Base-by-base conservation (phyloP, 345 rosid genomes). In the Hypericum perforatum region DNA sequence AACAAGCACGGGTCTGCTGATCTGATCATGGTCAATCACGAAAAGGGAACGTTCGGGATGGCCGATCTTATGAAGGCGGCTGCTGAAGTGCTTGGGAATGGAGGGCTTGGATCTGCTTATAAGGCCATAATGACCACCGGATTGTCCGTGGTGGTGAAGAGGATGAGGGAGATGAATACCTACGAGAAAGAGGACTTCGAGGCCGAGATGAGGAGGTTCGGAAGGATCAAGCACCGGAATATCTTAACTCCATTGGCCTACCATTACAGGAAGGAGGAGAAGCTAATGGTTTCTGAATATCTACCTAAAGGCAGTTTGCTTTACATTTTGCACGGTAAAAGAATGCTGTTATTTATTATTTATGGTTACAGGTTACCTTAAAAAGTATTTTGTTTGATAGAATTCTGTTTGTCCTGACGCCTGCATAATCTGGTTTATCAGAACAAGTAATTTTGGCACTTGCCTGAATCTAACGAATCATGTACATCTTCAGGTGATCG, bases 21-120 rank as follows among this genome's bases (percentile, higher is more conserved):
- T 38, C 29, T 91, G 58, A 64, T 73, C 11, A 78, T 91, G 78
- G 69, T 91, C 39, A 82, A 82, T 32, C 72, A 50, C 8, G 95
- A 87, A 4, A 91, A 69, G 64, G 89, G 82, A 16, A 44, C 70
- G 0, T 87, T 91, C 9, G 84, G 84, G 49, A 66, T 87, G 68
- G 69, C 80, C 0, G 96, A 91, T 74, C 65, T 91, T 61, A 91
- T 91, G 96, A 87, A 79, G 64, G 95, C 98, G 0, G 81, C 92
- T 0, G 98, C 98, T 0, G 95, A 87, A 66, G 92, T 85, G 53
- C 63, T 91, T 2, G 98, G 96, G 15, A 91, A 78, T 41, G 92
- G 98, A 29, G 78, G 89, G 8, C 58, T 91, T 51, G 96, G 98
- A 42, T 91, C 98, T 41, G 84, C 96, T 5, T 91, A 91, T 16